phyloP scores from a whole-genome alignment of 2,329 filamentous ascomycete species.

The Fusarium poae region DNA sequence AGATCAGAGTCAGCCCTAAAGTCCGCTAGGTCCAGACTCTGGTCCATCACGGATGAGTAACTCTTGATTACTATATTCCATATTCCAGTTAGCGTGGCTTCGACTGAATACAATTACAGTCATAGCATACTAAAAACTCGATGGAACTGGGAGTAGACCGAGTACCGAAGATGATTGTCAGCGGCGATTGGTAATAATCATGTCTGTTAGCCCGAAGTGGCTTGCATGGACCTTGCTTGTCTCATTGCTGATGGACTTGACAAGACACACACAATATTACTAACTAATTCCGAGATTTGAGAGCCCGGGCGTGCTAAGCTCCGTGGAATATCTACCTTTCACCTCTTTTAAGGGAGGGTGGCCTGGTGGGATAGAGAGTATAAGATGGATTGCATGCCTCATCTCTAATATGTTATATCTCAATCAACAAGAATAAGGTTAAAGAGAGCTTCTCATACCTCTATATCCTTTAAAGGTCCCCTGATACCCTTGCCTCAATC shows the following conservation, averaged over 20 bases:
- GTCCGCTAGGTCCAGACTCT: constrained; percentile 36
- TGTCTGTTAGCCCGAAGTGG: constrained; percentile 35
- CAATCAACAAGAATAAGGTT: constrained; percentile 12
- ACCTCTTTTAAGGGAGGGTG: constrained; percentile 17
- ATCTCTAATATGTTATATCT: background rate
- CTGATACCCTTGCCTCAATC: background rate
- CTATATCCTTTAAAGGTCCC: background rate
- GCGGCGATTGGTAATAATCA: constrained; percentile 45
- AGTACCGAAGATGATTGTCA: constrained; percentile 20
- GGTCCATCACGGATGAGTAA: background rate
- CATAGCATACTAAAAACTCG: background rate
- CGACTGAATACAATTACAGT: background rate
- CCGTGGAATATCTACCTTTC: constrained; percentile 4
- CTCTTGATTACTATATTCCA: background rate
- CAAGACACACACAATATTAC: background rate
- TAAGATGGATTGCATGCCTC: constrained; percentile 33
- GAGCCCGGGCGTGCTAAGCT: constrained; percentile 26
- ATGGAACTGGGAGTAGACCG: constrained; percentile 16
- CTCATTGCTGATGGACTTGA: background rate
- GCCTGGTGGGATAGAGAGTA: constrained; percentile 11
- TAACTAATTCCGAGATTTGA: constrained; percentile 23
- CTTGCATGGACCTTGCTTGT: constrained; percentile 2
- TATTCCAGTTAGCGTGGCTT: background rate
- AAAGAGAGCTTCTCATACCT: constrained; percentile 8
- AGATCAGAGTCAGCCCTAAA: constrained; percentile 44